Base-by-base conservation (phyloP, 495 filamentous ascomycete species). In the Talaromyces wortmannii region DNA sequence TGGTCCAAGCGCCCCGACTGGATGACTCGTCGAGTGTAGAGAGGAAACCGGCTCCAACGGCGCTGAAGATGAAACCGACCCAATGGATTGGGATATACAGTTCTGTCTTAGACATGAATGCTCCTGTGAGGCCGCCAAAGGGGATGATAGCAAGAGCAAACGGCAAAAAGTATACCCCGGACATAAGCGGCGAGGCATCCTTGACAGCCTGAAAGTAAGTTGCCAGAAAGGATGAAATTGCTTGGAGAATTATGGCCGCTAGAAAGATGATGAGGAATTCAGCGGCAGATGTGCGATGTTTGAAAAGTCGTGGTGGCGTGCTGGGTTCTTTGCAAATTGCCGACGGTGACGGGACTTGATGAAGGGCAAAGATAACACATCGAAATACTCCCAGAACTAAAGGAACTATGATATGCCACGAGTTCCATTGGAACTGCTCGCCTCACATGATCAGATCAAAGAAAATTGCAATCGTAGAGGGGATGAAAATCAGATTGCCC, bases 101-200 rank as follows among this genome's bases (percentile, higher is more conserved):
- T 10, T 80, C 81, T 0, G 72, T 82, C 31, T 59, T 66, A 51
- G 78, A 71, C 17, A 83, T 82, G 23, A 78, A 55, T n/a, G 78
- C 32, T 4, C 80, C 81, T 7, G 60, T 55, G 4, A 66, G 6
- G 0, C 72, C 80, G 6, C 82, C 82, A 10, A 71, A 59, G 53
- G 87, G 48, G 10, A 86, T 83, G 10, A 88, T 72, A 0, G 83
- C 70, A 23, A 92, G 50, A 29, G 80, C 81, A 55, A 83, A 83
- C 4, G 89, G 85, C 3, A 95, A 74, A 12, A 89, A 67, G 59
- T 85, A 88, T 16, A 92, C 80, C 3, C 89, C 90, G 2, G 82
- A 86, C 1, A 82, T 64, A 45, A 90, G 72, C 0, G 89, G 85
- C 2, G 75, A 71, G 6, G 80, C 79, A 1, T 82, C 83, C 4